Percentiles rank a stretch among this genome's conserved stretches.
Conservation (phyloP, 2,329 filamentous ascomycete species). For the Fusarium sp. region DNA sequence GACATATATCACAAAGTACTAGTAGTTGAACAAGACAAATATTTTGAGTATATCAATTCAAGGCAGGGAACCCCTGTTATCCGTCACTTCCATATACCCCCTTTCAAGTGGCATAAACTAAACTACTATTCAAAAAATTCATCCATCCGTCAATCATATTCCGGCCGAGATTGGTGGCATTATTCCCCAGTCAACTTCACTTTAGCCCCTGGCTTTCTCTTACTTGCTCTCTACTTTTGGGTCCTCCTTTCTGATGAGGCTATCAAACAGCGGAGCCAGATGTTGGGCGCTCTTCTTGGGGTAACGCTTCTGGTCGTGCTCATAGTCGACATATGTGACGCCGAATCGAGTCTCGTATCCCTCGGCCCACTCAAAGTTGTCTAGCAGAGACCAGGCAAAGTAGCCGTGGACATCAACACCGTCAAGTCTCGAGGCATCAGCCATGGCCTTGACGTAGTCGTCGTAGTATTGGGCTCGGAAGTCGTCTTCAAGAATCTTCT, state of each 20-base stretch:
- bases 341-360: constrained; percentile 90
- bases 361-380: constrained; percentile 95
- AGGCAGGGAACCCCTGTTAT: background rate
- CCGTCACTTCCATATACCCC: background rate
- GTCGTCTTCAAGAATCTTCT: constrained; percentile 82
- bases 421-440: constrained; percentile 76
- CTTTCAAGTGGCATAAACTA: constrained; percentile 3
- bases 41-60: background rate
- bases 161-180: constrained; percentile 4
- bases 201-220: constrained; percentile 3
- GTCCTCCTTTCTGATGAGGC: constrained; percentile 71
- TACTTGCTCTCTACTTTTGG: constrained; percentile 28
- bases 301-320: constrained; percentile 80
- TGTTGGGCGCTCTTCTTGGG: constrained; percentile 86
- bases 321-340: constrained; percentile 86
- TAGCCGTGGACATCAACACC: constrained; percentile 85
- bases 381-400: constrained; percentile 89
- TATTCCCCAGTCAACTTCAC: constrained; percentile 1
- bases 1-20: background rate
- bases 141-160: constrained; percentile 5
- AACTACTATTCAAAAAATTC: background rate
- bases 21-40: background rate
- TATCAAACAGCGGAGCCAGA: constrained; percentile 77
- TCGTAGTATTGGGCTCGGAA: constrained; percentile 85
- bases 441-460: constrained; percentile 81